Conservation (phyloP, 345 rosid species). For the Hibiscus trionum region DNA sequence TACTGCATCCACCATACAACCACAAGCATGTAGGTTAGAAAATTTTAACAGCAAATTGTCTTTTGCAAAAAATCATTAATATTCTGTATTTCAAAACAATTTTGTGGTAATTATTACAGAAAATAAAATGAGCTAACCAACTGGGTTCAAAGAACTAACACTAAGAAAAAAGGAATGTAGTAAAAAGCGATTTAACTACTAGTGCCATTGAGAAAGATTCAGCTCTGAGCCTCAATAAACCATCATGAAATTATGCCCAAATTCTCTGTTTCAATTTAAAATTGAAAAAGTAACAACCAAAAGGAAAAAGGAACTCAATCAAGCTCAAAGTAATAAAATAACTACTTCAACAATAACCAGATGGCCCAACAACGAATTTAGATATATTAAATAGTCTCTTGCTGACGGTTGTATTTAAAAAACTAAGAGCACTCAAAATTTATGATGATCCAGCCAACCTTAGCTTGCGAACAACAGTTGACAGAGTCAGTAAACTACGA, state of each 20-base stretch:
- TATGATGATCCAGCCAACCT: slow-evolving; percentile 38
- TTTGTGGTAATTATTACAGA: neutral
- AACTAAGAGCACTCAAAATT: neutral
- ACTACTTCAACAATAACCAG: neutral
- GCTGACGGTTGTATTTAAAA: neutral
- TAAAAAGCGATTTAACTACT: neutral
- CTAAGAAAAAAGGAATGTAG: neutral
- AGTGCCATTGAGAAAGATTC: slow-evolving; percentile 3
- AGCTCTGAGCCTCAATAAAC: neutral
- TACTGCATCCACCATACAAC: slow-evolving; percentile 45
- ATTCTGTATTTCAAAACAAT: neutral
- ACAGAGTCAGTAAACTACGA: slow-evolving; percentile 85
- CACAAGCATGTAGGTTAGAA: slow-evolving; percentile 1
- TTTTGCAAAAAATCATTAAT: neutral
- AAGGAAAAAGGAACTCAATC: neutral
- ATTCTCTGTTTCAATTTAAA: neutral
- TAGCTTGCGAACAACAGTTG: slow-evolving; percentile 93
- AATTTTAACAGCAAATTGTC: neutral
- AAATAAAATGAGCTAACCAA: neutral
- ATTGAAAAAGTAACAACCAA: neutral
- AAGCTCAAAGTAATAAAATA: neutral
- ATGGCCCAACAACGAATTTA: neutral
- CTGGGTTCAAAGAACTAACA: neutral
- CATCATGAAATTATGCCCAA: neutral
- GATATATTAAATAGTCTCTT: neutral